A percentile compares a stretch with the other conserved stretches of the same genome.
Conservation (phyloP, 2,329 filamentous ascomycete genomes). For the Penicillium digitatum region DNA sequence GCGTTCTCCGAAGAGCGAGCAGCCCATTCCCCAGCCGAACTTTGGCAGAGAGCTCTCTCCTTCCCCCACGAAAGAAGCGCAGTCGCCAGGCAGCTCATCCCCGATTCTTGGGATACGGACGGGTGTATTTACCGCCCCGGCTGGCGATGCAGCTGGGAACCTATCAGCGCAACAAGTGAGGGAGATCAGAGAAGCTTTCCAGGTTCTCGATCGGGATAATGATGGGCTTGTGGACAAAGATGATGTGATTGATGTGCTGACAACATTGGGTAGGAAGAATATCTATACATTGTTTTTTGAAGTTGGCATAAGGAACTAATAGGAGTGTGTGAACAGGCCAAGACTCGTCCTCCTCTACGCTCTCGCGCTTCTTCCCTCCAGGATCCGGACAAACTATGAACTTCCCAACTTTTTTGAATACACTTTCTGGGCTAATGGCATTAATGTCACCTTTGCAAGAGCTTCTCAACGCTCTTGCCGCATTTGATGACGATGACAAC, state of each 20-base stretch:
- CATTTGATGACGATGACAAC: slow-evolving; percentile 93
- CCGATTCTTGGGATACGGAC: slow-evolving; percentile 28
- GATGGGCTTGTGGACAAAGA: slow-evolving; percentile 77
- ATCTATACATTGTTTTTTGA: too few species aligned
- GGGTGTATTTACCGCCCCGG: slow-evolving; percentile 20
- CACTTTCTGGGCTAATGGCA: slow-evolving; percentile 68
- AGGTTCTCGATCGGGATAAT: slow-evolving; percentile 85
- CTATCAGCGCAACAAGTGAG: slow-evolving; percentile 78
- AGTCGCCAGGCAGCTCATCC: slow-evolving; percentile 26
- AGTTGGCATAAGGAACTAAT: neutral
- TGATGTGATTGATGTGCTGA: slow-evolving; percentile 82
- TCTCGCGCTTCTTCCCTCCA: slow-evolving; percentile 79
- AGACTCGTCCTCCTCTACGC: slow-evolving; percentile 64
- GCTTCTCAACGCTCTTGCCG: slow-evolving; percentile 82
- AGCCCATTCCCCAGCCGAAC: slow-evolving; percentile 33
- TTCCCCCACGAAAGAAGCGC: slow-evolving; percentile 39
- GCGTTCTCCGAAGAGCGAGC: slow-evolving; percentile 25
- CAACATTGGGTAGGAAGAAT: slow-evolving; percentile 63
- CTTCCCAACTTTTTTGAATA: slow-evolving; percentile 80
- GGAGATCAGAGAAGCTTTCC: slow-evolving; percentile 86
- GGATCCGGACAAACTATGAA: slow-evolving; percentile 69
- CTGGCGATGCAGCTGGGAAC: slow-evolving; percentile 40
- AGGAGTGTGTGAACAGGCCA: slow-evolving; percentile 55
- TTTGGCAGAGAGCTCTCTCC: slow-evolving; percentile 38
- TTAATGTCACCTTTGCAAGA: slow-evolving; percentile 74